phyloP scores from a whole-genome alignment of 2,329 filamentous ascomycete species.

The Colletotrichum spaethianum region DNA sequence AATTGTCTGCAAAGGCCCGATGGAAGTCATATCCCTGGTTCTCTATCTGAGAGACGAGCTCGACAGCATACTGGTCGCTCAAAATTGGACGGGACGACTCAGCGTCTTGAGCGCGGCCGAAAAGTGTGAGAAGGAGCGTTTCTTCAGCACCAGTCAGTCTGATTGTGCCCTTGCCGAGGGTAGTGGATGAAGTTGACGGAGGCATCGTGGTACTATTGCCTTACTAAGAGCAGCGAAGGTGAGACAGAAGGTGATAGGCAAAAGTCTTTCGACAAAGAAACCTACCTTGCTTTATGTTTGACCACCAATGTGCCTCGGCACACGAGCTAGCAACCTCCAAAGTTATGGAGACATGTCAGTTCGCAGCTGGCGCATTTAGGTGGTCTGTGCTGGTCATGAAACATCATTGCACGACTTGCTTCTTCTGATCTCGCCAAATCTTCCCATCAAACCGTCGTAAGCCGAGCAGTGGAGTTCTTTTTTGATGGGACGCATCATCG shows the following conservation, averaged over 20 bases:
- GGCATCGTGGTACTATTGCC: neutral
- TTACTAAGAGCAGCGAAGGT: too few relatives aligned
- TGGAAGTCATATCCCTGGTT: conserved; percentile 36
- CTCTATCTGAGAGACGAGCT: conserved; percentile 19
- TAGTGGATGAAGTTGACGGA: conserved; percentile 3
- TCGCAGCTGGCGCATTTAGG: neutral
- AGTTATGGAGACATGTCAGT: too few relatives aligned
- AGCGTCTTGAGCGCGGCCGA: conserved; percentile 38
- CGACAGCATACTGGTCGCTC: conserved; percentile 38
- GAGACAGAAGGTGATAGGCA: neutral
- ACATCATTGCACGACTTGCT: conserved; percentile 3
- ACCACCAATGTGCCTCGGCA: neutral
- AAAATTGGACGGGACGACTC: conserved; percentile 34
- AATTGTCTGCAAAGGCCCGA: neutral
- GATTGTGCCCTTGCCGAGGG: conserved; percentile 31
- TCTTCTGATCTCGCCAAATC: neutral
- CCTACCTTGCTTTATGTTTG: neutral
- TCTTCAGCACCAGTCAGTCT: conserved; percentile 38
- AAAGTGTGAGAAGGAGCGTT: conserved; percentile 40
- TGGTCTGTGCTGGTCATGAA: neutral
- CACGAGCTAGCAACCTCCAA: neutral
- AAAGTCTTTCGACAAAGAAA: neutral
- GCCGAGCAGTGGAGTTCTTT: neutral
- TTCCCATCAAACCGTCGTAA: neutral
- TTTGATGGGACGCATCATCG: neutral